These are phyloP conservation scores for Nemania bipapillata DNA, from an alignment of 2,329 filamentous ascomycete genomes.

Conservation along the genomic window DNA sequence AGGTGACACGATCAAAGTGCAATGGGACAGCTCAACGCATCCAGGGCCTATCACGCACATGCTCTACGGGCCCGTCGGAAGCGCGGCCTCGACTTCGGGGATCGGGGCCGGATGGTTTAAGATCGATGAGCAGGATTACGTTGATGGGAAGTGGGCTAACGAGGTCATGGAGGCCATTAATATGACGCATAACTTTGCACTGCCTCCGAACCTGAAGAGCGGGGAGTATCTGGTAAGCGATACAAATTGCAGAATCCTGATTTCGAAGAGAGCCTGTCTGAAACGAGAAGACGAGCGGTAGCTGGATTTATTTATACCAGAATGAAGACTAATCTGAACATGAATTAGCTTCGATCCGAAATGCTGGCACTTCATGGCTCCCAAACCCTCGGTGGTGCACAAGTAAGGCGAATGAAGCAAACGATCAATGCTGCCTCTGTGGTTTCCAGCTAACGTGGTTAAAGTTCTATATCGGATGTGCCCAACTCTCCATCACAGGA, in stretches of 20 bases:
- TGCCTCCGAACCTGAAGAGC: constrained; percentile 47
- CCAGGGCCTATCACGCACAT: constrained; percentile 54
- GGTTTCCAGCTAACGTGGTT: not conserved
- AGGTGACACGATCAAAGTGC: constrained; percentile 53
- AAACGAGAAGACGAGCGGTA: not conserved
- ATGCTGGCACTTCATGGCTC: constrained; percentile 52
- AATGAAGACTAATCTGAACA: not conserved
- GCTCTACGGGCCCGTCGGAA: constrained; percentile 56
- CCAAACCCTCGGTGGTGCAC: constrained; percentile 47
- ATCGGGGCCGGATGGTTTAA: constrained; percentile 49
- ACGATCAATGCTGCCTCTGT: no score
- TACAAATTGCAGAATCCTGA: not conserved
- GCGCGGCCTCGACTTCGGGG: constrained; percentile 75
- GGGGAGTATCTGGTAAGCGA: constrained; percentile 50
- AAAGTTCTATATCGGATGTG: constrained; percentile 52
- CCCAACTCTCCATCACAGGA: constrained; percentile 50
- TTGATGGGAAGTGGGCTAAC: constrained; percentile 46
- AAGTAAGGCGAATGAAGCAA: constrained; percentile 4
- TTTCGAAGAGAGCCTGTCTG: not conserved
- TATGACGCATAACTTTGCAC: constrained; percentile 45
- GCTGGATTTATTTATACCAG: not conserved
- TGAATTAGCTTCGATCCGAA: constrained; percentile 50
- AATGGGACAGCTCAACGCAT: constrained; percentile 54
- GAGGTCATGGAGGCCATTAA: constrained; percentile 41
- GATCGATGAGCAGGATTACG: constrained; percentile 46